A percentile compares a stretch with the other conserved stretches of the same genome.
phyloP scores from a whole-genome alignment of 1,139 yeast species.

The Yamadazyma triangularis region DNA sequence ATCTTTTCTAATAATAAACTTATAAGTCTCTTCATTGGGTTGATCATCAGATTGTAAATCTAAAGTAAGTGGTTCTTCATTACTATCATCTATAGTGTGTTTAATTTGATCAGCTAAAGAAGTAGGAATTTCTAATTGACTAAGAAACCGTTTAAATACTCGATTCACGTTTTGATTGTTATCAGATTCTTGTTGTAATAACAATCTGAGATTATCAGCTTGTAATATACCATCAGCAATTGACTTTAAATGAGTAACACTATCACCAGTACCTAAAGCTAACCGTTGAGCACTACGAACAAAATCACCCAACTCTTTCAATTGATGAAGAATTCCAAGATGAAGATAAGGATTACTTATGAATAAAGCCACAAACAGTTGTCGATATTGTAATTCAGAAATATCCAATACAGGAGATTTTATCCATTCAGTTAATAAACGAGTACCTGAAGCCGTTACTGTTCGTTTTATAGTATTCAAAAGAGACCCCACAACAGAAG shows the following conservation, averaged over 20 bases:
- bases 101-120: constrained; percentile 23
- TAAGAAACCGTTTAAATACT: constrained; percentile 16
- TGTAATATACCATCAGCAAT: constrained; percentile 28
- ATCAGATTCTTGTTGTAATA: constrained; percentile 13
- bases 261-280: constrained; percentile 33
- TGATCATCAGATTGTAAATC: constrained; percentile 6
- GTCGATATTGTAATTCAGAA: constrained; percentile 54
- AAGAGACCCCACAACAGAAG: constrained; percentile 63
- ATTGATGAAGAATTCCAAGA: constrained; percentile 13
- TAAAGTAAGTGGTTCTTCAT: constrained; percentile 3
- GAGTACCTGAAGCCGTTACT: constrained; percentile 74
- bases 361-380: constrained; percentile 56
- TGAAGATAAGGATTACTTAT: constrained; percentile 21
- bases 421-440: constrained; percentile 76
- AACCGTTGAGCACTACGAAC: constrained; percentile 35
- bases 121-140: constrained; percentile 25
- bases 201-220: constrained; percentile 19
- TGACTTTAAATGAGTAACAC: constrained; percentile 24
- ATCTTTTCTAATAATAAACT: constrained; percentile 26
- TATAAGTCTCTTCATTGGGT: constrained; percentile 3
- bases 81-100: constrained; percentile 13
- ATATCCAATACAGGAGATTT: constrained; percentile 70
- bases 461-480: constrained; percentile 67
- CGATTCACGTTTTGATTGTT: constrained; percentile 2
- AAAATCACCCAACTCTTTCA: constrained; percentile 33